A percentile compares a stretch with the other conserved stretches of the same genome.
Conservation (phyloP, 306 rosid genomes). For the Dryas octopetala region DNA sequence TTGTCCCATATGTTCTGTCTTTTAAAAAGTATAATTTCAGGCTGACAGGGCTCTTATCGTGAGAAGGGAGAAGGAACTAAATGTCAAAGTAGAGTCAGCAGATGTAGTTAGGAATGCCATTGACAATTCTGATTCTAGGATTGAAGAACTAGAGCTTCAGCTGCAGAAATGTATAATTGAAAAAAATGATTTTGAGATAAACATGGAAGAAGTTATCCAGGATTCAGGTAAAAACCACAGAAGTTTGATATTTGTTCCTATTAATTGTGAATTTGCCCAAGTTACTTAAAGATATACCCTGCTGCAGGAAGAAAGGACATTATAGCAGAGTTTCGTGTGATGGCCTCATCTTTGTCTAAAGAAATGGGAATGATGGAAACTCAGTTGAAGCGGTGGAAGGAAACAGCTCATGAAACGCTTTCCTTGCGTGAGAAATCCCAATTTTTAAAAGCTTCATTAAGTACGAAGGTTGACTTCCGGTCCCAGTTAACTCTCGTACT, state of each 20-base stretch:
- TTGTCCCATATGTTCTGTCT: constrained; percentile 12
- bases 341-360: constrained; percentile 87
- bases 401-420: constrained; percentile 76
- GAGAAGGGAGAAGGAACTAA: constrained; percentile 82
- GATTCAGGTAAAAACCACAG: constrained; percentile 57
- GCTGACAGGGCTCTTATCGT: constrained; percentile 63
- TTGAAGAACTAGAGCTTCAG: constrained; percentile 77
- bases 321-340: constrained; percentile 83
- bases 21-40: constrained; percentile 44
- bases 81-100: constrained; percentile 59
- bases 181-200: constrained; percentile 73
- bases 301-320: constrained; percentile 88
- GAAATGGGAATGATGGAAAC: constrained; percentile 97
- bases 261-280: constrained; percentile 18
- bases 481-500: neutral
- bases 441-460: constrained; percentile 50
- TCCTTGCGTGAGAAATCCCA: constrained; percentile 71
- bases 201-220: constrained; percentile 83
- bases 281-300: constrained; percentile 33
- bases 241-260: constrained; percentile 22
- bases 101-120: constrained; percentile 56
- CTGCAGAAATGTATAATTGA: constrained; percentile 66
- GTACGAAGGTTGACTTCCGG: constrained; percentile 55
- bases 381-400: constrained; percentile 87
- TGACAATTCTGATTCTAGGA: constrained; percentile 55